Evolutionary conservation across 257 asterid species (phyloP), one percentile per base, ranked within the genome.

Genomic region (Ballota nigra): DNA sequence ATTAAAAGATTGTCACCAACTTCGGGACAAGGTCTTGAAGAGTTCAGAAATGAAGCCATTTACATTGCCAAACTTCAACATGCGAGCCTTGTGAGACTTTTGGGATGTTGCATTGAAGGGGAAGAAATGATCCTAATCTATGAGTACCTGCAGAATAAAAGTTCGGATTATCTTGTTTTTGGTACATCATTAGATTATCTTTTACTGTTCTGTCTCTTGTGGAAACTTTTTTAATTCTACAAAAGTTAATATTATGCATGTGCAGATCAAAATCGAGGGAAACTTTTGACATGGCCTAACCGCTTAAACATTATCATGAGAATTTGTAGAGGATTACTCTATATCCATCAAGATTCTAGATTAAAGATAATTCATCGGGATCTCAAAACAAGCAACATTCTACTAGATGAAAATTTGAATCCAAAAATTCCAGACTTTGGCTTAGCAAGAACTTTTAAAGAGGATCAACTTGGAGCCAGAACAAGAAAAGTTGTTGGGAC

Each of bases 361-460:
- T 29, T 67, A 29, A 67, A 49, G 72, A 29, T 67, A 8, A 29
- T 67, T 2, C 72, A 67, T 2, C 0, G 72, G 6, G 72, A 67
- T 67, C 16, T 67, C 2, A 67, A 67, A 12, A 10, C 72, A 12
- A 67, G 72, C 62, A 43, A 43, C 52, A 84, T 84, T 24, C 45
- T 84, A 38, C 71, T 84, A 5, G 86, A 81, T 31, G 15, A 13
- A 38, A 31, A 82, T 69, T 63, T 85, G 9, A 75, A 60, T 53
- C 78, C 90, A 2, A 85, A 85, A 69, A 85, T 85, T 3, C 71
- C 90, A 6, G 87, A 85, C 45, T 85, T 85, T 20, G 87, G 90
- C n/a, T 12, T 83, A n/a, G 90, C 87, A 6, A 73, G 87, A 79
- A 76, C 22, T 18, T 69, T 83, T 3, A 68, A 28, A 71, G 84